Base-by-base conservation (phyloP, 495 filamentous ascomycete genomes). In the Lepidopterella palustris region DNA sequence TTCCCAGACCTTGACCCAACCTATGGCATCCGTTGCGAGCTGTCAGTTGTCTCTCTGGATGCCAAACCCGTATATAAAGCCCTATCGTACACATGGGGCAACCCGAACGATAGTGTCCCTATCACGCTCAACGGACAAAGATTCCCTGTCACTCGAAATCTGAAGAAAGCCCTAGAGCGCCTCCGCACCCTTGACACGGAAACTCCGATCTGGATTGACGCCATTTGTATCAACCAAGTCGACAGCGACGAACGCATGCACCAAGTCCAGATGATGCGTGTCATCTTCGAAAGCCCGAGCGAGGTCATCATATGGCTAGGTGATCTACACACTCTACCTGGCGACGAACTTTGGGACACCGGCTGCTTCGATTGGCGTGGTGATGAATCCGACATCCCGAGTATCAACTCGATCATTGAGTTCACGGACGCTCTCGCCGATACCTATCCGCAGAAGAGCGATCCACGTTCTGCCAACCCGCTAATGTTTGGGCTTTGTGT, bases 51-150 rank as follows among this genome's bases (percentile, higher is more conserved):
- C 27, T 60, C 55, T 13, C 28, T 59, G 2, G 47, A 57, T 54
- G n/a, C 13, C 35, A 51, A 52, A 10, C 54, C 60, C 13, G 13
- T n/a, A 20, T 69, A 64, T 51, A 62, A 31, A 45, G 62, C n/a
- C n/a, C n/a, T n/a, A n/a, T 68, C 68, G 24, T 70, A 70, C 28
- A 58, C 59, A 11, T 66, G 65, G 65, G 68, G 65, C 0, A 26
- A 62, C n/a, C 11, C 47, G 13, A 49, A 57, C 6, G 52, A 50
- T 11, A 55, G 23, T 13, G 40, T 52, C 5, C 45, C 20, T 23
- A 66, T 70, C 10, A 24, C 54, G 18, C 47, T 72, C 40, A 66
- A 70, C 51, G 61, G 58, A 5, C 45, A 54, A 10, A 39, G 24
- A 11, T 60, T 66, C 31, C 8, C 53, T 50, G 62, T 63, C n/a